Percentiles rank a stretch among this genome's conserved stretches.
Conservation (phyloP, 2,329 filamentous ascomycete species). For the Fusarium sp. region DNA sequence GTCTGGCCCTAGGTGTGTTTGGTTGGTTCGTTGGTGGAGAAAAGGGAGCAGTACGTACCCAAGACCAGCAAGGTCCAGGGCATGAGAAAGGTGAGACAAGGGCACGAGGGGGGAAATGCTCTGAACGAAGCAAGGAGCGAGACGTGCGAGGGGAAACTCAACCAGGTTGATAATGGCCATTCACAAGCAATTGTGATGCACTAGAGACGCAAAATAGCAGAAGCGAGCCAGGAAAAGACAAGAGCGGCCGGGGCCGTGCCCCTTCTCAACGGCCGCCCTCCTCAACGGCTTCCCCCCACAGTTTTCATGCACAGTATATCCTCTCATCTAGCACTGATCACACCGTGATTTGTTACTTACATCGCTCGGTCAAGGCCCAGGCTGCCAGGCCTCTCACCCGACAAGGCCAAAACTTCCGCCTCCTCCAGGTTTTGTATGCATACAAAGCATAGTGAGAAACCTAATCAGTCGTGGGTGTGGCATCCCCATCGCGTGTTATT, state of each 20-base stretch:
- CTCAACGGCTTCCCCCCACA: conserved; percentile 43
- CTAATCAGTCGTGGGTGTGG: conserved; percentile 42
- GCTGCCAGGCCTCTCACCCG: conserved; percentile 8
- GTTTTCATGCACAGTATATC: conserved; percentile 27
- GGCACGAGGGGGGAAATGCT: conserved; percentile 33
- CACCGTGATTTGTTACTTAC: conserved; percentile 21
- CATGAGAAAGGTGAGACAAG: conserved; percentile 36
- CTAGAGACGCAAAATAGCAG: conserved; percentile 31
- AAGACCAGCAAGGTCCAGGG: conserved; percentile 31
- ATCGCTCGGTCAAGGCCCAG: conserved; percentile 28
- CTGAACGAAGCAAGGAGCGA: conserved; percentile 34
- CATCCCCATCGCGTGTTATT: conserved; percentile 44
- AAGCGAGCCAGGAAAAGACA: conserved; percentile 40
- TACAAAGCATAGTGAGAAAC: conserved; percentile 39
- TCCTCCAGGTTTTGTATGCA: conserved; percentile 44
- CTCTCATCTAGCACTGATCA: conserved; percentile 18
- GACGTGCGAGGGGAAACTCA: conserved; percentile 24
- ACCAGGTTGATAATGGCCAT: conserved; percentile 16
- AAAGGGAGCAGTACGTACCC: conserved; percentile 18
- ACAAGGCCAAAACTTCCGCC: conserved; percentile 13
- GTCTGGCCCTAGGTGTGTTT: conserved; percentile 38
- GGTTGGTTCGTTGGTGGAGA: conserved; percentile 41
- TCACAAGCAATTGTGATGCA: conserved; percentile 23
- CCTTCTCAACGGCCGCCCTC: conserved; percentile 44
- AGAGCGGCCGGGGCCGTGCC: conserved; percentile 44